These are phyloP conservation scores for Colletotrichum gloeosporioides DNA, from an alignment of 2,329 filamentous ascomycete species.

Conservation along the genomic window DNA sequence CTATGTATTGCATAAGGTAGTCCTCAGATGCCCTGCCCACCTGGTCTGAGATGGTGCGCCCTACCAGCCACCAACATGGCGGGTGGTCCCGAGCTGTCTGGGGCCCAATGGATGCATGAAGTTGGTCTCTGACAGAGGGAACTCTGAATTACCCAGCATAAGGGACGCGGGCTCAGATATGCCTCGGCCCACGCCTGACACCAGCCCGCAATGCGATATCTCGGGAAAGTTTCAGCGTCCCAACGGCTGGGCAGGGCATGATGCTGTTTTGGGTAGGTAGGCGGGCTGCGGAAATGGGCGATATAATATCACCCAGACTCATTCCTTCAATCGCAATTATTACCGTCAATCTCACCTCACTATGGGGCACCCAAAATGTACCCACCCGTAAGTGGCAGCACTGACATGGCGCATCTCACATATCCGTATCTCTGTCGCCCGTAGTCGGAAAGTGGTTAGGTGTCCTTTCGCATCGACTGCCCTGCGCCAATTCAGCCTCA, in stretches of 20 bases:
- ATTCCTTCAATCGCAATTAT: not conserved
- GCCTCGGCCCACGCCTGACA: not conserved
- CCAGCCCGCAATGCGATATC: not conserved
- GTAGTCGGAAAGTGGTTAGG: conserved; percentile 6
- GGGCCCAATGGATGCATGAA: not conserved
- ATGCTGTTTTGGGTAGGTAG: conserved; percentile 1
- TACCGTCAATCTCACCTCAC: not conserved
- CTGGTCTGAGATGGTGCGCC: not conserved
- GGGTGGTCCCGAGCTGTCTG: not conserved
- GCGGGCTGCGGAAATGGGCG: not conserved
- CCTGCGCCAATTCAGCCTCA: conserved; percentile 4
- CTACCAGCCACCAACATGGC: not conserved
- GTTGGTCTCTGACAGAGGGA: not conserved
- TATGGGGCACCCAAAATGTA: not conserved
- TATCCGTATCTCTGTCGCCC: not conserved
- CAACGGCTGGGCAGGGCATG: not conserved
- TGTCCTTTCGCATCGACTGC: conserved; percentile 13
- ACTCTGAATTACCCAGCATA: not conserved
- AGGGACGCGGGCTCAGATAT: not conserved
- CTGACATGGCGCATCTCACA: not conserved
- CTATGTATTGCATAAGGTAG: too few relatives aligned
- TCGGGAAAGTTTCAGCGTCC: conserved; percentile 1
- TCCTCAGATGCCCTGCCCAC: not conserved
- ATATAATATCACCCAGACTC: not conserved
- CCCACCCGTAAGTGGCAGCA: conserved; percentile 4